A percentile compares a stretch with the other conserved stretches of the same genome.
Conservation (phyloP, 225 moss, liverwort and hornwort species). For the Neckera pumila region DNA sequence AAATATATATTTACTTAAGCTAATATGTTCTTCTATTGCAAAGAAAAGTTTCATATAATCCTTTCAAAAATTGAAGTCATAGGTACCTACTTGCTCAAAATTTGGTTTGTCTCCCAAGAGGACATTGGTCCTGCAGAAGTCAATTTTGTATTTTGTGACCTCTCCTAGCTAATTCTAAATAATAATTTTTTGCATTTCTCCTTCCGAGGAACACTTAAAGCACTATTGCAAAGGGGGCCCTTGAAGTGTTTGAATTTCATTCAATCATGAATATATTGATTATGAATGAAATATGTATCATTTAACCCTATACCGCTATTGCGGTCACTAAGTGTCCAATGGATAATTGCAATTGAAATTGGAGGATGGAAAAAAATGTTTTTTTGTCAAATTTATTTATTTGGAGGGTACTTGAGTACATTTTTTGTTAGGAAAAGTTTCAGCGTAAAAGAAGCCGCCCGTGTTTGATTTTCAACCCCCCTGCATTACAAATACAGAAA, state of each 20-base stretch:
- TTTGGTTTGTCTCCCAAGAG: accelerated
- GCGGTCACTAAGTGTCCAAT: too few species aligned
- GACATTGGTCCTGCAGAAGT: accelerated
- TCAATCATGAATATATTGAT: neutral
- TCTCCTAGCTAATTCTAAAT: neutral
- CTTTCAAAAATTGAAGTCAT: neutral
- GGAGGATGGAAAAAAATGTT: too few species aligned
- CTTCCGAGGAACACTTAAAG: accelerated
- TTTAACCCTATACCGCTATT: too few species aligned
- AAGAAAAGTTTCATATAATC: neutral
- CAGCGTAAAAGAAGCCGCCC: too few species aligned
- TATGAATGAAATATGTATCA: neutral
- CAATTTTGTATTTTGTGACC: neutral
- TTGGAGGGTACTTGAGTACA: too few species aligned
- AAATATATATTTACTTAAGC: too few species aligned
- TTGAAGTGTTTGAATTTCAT: neutral
- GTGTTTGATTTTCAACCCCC: too few species aligned
- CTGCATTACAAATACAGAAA: too few species aligned
- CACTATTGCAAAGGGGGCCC: too few species aligned
- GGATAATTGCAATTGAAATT: too few species aligned
- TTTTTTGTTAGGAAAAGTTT: too few species aligned
- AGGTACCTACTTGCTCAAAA: accelerated
- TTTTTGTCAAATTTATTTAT: too few species aligned
- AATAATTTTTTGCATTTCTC: neutral
- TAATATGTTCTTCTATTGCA: neutral